Conservation (phyloP, 495 filamentous ascomycete genomes). For the Pyrenula massariospora region DNA sequence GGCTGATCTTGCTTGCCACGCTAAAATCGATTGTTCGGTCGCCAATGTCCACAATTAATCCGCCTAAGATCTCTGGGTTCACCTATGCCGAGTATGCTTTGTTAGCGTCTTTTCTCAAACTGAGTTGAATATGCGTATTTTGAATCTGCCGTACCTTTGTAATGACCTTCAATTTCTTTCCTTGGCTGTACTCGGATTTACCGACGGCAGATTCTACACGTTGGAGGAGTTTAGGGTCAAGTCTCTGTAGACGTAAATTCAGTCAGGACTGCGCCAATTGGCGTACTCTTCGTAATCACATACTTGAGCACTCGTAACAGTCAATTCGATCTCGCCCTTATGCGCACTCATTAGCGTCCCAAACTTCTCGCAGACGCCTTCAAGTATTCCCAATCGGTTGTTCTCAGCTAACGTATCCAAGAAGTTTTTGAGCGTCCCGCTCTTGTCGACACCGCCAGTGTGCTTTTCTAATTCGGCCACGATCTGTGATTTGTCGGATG, state of each 20-base stretch:
- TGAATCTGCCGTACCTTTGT: constrained; percentile 52
- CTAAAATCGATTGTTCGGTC: constrained; percentile 97
- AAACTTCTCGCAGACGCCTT: constrained; percentile 81
- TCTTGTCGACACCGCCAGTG: constrained; percentile 54
- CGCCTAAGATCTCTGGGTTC: constrained; percentile 87
- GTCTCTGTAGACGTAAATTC: constrained; percentile 45
- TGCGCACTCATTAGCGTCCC: constrained; percentile 72
- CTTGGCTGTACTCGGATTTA: constrained; percentile 81
- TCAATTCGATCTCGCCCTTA: constrained; percentile 84
- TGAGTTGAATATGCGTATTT: too few relatives aligned
- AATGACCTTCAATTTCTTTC: constrained; percentile 95
- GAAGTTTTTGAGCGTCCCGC: constrained; percentile 87
- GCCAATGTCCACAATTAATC: constrained; percentile 90
- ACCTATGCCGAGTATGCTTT: constrained; percentile 37
- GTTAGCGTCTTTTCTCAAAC: constrained; percentile 2
- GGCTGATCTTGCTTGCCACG: constrained; percentile 86
- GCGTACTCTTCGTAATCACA: constrained; percentile 11
- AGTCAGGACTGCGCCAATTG: too few relatives aligned
- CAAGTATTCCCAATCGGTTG: constrained; percentile 78
- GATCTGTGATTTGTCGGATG: constrained; percentile 70
- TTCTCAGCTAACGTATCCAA: constrained; percentile 81
- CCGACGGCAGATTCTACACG: constrained; percentile 79
- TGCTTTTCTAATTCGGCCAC: constrained; percentile 74
- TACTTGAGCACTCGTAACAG: constrained; percentile 83
- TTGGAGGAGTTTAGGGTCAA: constrained; percentile 72